Evolutionary conservation across 805 yeast species (phyloP), one percentile per base, ranked within the genome.

Genomic region (Pichia thaimueangensis): DNA sequence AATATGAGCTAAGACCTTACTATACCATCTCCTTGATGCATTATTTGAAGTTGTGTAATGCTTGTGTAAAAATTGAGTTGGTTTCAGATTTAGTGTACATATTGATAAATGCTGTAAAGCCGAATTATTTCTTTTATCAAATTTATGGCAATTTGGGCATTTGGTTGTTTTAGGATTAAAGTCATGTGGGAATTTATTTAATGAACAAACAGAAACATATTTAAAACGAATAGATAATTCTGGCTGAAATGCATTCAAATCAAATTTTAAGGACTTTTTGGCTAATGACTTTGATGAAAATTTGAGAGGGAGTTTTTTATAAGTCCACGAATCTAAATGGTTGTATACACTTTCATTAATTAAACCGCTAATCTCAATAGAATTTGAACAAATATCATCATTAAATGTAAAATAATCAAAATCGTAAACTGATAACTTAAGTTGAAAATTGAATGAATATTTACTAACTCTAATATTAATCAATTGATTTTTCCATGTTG

Each of bases 11-110:
- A 89, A 66, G 3, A 85, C 74, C 54, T 84, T 87, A 4, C 89
- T 73, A 55, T 84, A 86, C 97, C 97, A 89, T 47, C 88, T 76
- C 52, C 86, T 80, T 4, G 89, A 76, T 0, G 97, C 97, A 51
- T 82, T 77, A 37, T 77, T 80, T 1, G 91, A 74, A 0, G 96
- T 78, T 2, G 86, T 91, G 56, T 77, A 91, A 1, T 82, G 68
- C 2, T 85, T 74, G 38, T 78, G 76, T 9, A 50, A 16, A 17
- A 50, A 48, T 12, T 36, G 39, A 3, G 16, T 38, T 12, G 52
- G 45, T 11, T 34, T 37, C 22, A 49, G 34, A 5, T 44, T 39
- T 17, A 83, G 77, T 0, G 86, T 80, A 62, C 98, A 93, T 2
- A 86, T 76, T 0, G 96, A 91, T 41, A 89, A 73, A 64, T 91